Conservation (phyloP, 108 stramenopile species). For the Cyclotella kingstonii region DNA sequence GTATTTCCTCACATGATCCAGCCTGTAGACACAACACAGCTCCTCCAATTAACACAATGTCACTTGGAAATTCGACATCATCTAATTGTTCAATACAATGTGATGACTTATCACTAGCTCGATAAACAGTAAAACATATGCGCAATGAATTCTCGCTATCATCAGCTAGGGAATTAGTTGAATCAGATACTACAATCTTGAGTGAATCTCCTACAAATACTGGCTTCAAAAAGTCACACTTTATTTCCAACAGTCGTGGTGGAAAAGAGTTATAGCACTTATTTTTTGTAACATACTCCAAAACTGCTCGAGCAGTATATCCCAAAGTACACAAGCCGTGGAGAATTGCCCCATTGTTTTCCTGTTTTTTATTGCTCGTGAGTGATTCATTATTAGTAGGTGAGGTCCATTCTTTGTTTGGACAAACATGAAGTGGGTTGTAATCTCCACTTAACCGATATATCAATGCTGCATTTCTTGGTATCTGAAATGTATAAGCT, state of each 20-base stretch:
- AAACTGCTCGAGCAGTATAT: conserved; percentile 61
- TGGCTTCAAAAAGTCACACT: conserved; percentile 59
- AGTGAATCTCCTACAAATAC: conserved; percentile 64
- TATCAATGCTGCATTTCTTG: conserved; percentile 67
- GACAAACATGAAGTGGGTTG: conserved; percentile 87
- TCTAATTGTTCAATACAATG: neutral
- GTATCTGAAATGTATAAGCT: conserved; percentile 32
- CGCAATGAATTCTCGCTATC: neutral
- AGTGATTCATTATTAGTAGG: conserved; percentile 5
- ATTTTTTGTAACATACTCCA: conserved; percentile 13
- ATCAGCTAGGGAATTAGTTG: neutral
- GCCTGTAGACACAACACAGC: neutral
- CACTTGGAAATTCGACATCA: neutral
- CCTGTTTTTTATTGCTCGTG: conserved; percentile 26
- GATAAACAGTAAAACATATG: conserved; percentile 7
- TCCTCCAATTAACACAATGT: conserved; percentile 15
- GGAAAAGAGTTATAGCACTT: neutral
- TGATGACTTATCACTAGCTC: neutral
- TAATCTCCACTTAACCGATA: conserved; percentile 91
- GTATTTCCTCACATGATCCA: too few species aligned
- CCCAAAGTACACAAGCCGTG: conserved; percentile 89
- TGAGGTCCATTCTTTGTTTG: neutral
- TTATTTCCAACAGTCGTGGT: conserved; percentile 19
- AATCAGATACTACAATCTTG: conserved; percentile 47
- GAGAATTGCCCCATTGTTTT: conserved; percentile 62